Evolutionary conservation across 2,329 filamentous ascomycete species (phyloP).

Genomic region (Cladosporium sp.): DNA sequence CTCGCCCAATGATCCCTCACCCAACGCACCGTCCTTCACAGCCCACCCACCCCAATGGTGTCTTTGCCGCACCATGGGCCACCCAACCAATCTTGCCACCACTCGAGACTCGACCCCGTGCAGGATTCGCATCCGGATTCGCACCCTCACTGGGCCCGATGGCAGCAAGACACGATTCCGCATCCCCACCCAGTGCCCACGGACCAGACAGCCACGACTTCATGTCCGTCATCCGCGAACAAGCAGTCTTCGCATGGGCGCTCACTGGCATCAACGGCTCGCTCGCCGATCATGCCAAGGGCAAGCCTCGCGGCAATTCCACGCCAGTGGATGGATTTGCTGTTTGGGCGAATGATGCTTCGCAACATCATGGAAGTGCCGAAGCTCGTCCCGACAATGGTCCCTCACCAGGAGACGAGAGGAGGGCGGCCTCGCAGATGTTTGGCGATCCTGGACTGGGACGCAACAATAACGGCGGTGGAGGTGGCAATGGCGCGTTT

Average conservation of each 20-base stretch:
- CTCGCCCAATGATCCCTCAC: slow-evolving; percentile 64
- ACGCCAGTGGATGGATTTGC: slow-evolving; percentile 58
- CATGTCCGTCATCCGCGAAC: slow-evolving; percentile 76
- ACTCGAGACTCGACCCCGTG: slow-evolving; percentile 31
- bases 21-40: slow-evolving; percentile 45
- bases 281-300: slow-evolving; percentile 60
- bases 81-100: slow-evolving; percentile 56
- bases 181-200: slow-evolving; percentile 32
- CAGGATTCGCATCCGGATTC: slow-evolving; percentile 30
- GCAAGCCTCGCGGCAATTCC: slow-evolving; percentile 60
- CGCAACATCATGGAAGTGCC: not conserved
- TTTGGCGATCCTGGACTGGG: slow-evolving; percentile 30
- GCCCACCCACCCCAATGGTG: slow-evolving; percentile 53
- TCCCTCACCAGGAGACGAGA: not conserved
- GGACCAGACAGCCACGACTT: slow-evolving; percentile 58
- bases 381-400: slow-evolving; percentile 10
- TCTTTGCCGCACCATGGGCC: slow-evolving; percentile 80
- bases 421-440: slow-evolving; percentile 19
- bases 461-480: slow-evolving; percentile 16
- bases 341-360: slow-evolving; percentile 49
- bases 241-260: slow-evolving; percentile 85
- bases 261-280: slow-evolving; percentile 75
- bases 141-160: slow-evolving; percentile 33
- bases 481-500: not conserved
- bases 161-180: slow-evolving; percentile 20